phyloP scores from a whole-genome alignment of 2,329 filamentous ascomycete species.

The Aulographum hederae region DNA sequence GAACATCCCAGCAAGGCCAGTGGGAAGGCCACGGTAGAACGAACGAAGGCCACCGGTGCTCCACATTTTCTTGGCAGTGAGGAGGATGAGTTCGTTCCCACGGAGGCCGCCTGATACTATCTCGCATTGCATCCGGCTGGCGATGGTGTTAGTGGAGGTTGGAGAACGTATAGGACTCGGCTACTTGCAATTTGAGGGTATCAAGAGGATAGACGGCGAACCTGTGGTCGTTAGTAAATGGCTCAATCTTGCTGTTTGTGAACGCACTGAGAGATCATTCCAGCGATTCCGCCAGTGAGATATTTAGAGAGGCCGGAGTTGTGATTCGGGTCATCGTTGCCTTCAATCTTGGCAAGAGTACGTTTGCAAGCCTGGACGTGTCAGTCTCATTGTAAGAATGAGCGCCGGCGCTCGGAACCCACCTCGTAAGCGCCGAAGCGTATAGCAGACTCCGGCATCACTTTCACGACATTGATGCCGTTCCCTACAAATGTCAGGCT shows the following conservation, averaged over 20 bases:
- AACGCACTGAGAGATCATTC: conserved; percentile 77
- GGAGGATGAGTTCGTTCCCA: conserved; percentile 65
- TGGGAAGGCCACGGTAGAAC: conserved; percentile 82
- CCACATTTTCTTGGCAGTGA: conserved; percentile 78
- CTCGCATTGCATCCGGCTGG: conserved; percentile 75
- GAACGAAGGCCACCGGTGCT: conserved; percentile 52
- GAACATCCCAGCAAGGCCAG: conserved; percentile 92
- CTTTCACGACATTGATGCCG: conserved; percentile 88
- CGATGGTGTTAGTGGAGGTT: conserved; percentile 6
- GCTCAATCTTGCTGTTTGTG: background rate
- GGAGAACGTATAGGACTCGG: conserved; percentile 1
- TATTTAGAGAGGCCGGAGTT: conserved; percentile 82
- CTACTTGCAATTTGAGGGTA: conserved; percentile 50
- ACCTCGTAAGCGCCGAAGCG: conserved; percentile 94
- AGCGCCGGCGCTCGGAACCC: conserved; percentile 5
- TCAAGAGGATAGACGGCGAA: conserved; percentile 92
- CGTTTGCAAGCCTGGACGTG: conserved; percentile 56
- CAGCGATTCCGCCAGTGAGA: conserved; percentile 72
- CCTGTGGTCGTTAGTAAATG: conserved; percentile 15
- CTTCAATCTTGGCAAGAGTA: conserved; percentile 68
- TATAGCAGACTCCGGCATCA: conserved; percentile 97
- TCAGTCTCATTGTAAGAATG: conserved; percentile 5
- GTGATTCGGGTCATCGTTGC: conserved; percentile 60
- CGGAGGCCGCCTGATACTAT: conserved; percentile 70
- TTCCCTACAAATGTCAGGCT: conserved; percentile 44